A percentile compares a stretch with the other conserved stretches of the same genome.
Conservation (phyloP, 352 stramenopile species). For the Pythium aquatile region DNA sequence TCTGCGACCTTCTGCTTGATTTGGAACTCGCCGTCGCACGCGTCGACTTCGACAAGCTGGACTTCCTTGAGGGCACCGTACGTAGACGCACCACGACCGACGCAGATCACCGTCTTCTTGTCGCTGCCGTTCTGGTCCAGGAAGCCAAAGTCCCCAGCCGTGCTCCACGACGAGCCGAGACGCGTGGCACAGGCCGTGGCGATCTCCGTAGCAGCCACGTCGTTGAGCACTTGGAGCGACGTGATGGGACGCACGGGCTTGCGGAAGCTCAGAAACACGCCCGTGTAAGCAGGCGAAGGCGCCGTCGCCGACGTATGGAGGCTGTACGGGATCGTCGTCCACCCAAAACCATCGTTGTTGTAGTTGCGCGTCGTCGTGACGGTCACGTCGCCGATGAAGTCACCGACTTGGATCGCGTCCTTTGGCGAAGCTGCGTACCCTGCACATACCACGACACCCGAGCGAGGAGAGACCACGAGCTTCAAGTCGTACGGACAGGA, state of each 20-base stretch:
- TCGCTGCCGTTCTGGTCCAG: slow-evolving; percentile 21
- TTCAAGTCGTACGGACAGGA: slow-evolving; percentile 9
- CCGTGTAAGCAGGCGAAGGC: background rate
- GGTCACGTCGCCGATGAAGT: slow-evolving; percentile 46
- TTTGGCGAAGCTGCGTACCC: slow-evolving; percentile 23
- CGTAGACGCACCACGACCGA: background rate
- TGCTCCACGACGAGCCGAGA: background rate
- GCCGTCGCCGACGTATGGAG: slow-evolving; percentile 21
- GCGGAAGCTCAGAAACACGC: slow-evolving; percentile 37
- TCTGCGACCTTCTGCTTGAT: background rate
- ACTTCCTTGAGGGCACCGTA: background rate
- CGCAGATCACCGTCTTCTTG: slow-evolving; percentile 32
- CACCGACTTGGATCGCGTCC: slow-evolving; percentile 9
- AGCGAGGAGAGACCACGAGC: slow-evolving; percentile 11
- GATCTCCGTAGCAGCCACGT: slow-evolving; percentile 15
- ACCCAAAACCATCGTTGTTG: slow-evolving; percentile 42
- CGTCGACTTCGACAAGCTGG: background rate
- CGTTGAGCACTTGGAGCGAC: slow-evolving; percentile 31
- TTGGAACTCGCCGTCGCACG: slow-evolving; percentile 3
- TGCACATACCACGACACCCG: slow-evolving; percentile 32
- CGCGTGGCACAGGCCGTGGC: background rate
- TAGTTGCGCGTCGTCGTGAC: slow-evolving; percentile 42
- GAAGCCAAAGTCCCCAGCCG: background rate
- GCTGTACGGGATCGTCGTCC: slow-evolving; percentile 35
- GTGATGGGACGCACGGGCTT: slow-evolving; percentile 38